These are phyloP conservation scores for Myriosclerotinia curreyana DNA, from an alignment of 2,329 filamentous ascomycete genomes.

Conservation along the genomic window DNA sequence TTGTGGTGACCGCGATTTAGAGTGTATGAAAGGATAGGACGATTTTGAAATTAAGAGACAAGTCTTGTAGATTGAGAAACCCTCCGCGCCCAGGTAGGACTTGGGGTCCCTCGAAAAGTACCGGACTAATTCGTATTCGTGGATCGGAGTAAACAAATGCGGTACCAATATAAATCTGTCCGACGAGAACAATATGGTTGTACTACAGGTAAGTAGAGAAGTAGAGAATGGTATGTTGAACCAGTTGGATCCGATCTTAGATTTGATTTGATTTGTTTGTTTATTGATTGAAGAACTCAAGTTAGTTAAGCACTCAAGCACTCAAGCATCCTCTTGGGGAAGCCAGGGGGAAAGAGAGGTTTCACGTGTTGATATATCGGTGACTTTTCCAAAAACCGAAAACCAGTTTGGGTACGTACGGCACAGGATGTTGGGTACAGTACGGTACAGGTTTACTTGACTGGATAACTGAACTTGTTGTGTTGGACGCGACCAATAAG, in stretches of 20 bases:
- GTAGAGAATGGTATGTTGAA: not conserved
- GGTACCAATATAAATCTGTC: slow-evolving; percentile 9
- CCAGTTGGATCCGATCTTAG: slow-evolving; percentile 11
- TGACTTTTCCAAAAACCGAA: slow-evolving; percentile 1
- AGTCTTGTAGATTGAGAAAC: slow-evolving; percentile 18
- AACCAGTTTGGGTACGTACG: not conserved
- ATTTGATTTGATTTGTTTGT: not conserved
- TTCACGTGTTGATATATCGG: slow-evolving; percentile 17
- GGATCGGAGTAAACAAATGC: slow-evolving; percentile 19
- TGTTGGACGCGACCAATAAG: slow-evolving; percentile 1
- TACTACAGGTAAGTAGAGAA: not conserved
- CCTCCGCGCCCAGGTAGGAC: slow-evolving; percentile 21
- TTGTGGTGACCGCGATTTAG: slow-evolving; percentile 37
- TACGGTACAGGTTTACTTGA: not conserved
- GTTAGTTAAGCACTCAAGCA: no score
- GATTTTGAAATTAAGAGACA: slow-evolving; percentile 4
- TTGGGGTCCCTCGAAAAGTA: slow-evolving; percentile 13
- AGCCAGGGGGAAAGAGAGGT: slow-evolving; percentile 13
- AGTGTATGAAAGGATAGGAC: slow-evolving; percentile 6
- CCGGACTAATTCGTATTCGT: slow-evolving; percentile 15
- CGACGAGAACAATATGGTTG: slow-evolving; percentile 2
- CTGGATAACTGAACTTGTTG: not conserved
- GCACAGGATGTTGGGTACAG: no score
- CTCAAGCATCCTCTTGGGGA: slow-evolving; percentile 16
- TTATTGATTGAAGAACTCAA: slow-evolving; percentile 13